A percentile compares a stretch with the other conserved stretches of the same genome.
Evolutionary conservation across 345 rosid species (phyloP).

Genomic region (Viola odorata): DNA sequence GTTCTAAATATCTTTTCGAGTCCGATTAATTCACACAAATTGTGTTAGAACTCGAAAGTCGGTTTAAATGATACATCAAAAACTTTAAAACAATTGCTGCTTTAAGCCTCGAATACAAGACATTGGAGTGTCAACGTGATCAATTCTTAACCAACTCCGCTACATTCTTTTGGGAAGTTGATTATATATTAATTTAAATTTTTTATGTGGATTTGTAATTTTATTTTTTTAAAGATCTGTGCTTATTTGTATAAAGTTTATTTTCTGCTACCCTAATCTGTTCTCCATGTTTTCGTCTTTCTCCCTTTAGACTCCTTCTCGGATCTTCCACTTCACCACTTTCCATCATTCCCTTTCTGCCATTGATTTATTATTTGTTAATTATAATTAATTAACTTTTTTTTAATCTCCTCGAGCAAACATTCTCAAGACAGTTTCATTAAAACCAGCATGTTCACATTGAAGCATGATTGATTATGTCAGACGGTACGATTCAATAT

Average conservation of each 20-base stretch:
- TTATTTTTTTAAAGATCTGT: background rate
- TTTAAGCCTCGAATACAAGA: background rate
- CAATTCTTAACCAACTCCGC: too few relatives aligned
- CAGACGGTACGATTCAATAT: background rate
- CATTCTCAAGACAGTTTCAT: conserved; percentile 16
- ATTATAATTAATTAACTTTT: too few relatives aligned
- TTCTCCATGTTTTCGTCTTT: conserved; percentile 30
- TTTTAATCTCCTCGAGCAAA: background rate
- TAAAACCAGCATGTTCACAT: conserved; percentile 18
- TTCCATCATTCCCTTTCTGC: conserved; percentile 27
- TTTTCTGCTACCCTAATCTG: background rate
- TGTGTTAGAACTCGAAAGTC: too few relatives aligned
- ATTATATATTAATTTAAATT: too few relatives aligned
- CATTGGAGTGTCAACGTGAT: background rate
- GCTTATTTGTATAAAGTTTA: background rate
- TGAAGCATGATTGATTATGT: background rate
- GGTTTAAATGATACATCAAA: too few relatives aligned
- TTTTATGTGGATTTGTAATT: too few relatives aligned
- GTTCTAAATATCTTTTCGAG: too few relatives aligned
- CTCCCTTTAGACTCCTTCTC: conserved; percentile 15
- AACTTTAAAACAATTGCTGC: too few relatives aligned
- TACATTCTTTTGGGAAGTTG: too few relatives aligned
- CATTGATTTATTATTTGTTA: conserved; percentile 10
- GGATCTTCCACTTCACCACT: conserved; percentile 29
- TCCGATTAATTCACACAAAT: too few relatives aligned